Conservation (phyloP, 2,329 filamentous ascomycete genomes). For the Alternaria postmessia region DNA sequence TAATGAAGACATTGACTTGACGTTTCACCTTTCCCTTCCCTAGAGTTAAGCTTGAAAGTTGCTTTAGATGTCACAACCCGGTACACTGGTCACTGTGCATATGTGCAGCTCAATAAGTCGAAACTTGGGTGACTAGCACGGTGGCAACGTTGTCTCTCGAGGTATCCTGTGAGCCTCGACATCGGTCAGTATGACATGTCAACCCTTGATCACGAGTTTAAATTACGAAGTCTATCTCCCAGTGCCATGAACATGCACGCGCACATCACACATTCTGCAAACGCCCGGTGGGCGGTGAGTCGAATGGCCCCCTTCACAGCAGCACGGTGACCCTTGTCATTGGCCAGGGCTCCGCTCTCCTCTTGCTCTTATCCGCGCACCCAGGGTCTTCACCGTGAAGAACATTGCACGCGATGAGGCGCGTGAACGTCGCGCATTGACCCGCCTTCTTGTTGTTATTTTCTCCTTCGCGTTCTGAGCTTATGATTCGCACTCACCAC, state of each 20-base stretch:
- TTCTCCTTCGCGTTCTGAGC: background rate
- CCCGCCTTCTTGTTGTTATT: background rate
- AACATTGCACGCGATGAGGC: background rate
- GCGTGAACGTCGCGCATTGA: background rate
- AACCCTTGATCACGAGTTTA: background rate
- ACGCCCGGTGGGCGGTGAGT: conserved; percentile 7
- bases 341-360: background rate
- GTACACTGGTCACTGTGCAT: background rate
- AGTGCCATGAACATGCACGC: background rate
- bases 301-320: background rate
- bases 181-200: background rate
- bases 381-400: background rate
- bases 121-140: background rate
- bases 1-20: background rate
- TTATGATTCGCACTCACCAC: background rate
- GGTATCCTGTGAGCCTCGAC: background rate
- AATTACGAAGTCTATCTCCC: too few relatives aligned
- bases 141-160: background rate
- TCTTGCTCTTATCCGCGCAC: background rate
- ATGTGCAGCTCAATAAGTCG: background rate
- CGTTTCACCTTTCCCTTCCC: background rate
- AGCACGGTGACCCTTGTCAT: background rate
- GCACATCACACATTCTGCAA: background rate
- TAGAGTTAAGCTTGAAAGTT: background rate
- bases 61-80: background rate